Percentiles rank a stretch among this genome's conserved stretches.
Conservation (phyloP, 768 basidiomycete species). For the Tulasnella sp. region DNA sequence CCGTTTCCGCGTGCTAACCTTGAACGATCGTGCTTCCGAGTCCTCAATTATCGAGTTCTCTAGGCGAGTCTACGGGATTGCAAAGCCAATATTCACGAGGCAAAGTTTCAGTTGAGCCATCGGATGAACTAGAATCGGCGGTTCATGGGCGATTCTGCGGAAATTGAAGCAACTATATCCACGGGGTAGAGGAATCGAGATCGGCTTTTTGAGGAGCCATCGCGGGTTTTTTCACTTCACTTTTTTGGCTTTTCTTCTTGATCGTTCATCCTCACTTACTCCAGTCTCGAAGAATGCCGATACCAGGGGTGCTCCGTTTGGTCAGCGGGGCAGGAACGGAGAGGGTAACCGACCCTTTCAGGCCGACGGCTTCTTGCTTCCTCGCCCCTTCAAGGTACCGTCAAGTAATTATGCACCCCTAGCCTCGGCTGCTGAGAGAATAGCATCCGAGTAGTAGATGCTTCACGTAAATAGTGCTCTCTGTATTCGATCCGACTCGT, state of each 20-base stretch:
- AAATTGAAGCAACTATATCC: not conserved
- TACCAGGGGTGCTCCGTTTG: not conserved
- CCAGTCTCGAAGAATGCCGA: not conserved
- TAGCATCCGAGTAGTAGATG: not conserved
- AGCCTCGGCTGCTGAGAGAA: conserved; percentile 1
- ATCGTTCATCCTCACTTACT: not conserved
- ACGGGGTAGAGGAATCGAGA: not conserved
- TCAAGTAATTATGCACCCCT: not conserved
- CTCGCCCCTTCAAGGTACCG: not conserved
- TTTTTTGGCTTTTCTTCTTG: not conserved
- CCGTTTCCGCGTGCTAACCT: conserved; percentile 8
- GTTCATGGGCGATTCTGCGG: not conserved
- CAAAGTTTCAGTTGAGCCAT: conserved; percentile 1
- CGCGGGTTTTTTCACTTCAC: not conserved
- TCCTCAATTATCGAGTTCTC: not conserved
- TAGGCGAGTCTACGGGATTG: not conserved
- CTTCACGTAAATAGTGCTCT: not conserved
- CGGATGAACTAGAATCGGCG: not conserved
- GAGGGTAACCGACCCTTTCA: not conserved
- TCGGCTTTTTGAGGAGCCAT: not conserved
- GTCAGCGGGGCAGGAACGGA: not conserved
- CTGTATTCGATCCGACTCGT: not conserved
- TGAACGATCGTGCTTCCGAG: not conserved
- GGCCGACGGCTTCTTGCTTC: not conserved
- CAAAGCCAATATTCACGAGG: not conserved